Evolutionary conservation across 805 yeast species (phyloP), one percentile per base, ranked within the genome.

Genomic region (Pichia manshurica): DNA sequence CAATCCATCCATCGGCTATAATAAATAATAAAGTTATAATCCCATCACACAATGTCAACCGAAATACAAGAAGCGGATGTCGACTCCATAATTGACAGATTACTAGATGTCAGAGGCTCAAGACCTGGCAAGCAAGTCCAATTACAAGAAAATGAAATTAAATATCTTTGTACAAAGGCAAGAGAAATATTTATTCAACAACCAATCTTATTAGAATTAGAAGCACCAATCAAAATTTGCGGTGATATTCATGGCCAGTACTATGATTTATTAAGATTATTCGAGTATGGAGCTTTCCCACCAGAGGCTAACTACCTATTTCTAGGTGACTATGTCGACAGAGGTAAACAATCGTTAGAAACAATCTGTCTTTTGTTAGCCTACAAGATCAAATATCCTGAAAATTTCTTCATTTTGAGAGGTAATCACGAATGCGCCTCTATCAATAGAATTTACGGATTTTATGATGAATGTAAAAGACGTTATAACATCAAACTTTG

Each of bases 231-330:
- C 62, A 90, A 89, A 69, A 85, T 85, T 50, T 89, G 96, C 72
- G 99, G 99, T 69, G 99, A 91, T 68, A 93, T 91, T 62, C 99
- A 91, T 68, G 99, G 99, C 49, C 99, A 91, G 71, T 91, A 93
- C 70, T 91, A 91, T 65, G 99, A 91, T 69, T 79, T 91, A 60
- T 77, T 91, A 66, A 84, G 99, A 69, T 78, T 91, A 60, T 91
- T 91, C 62, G 98, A 93, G 73, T 91, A 91, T 64, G 98, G 99
- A 60, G 99, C 98, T 2, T 91, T 93, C 76, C 99, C 99, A 1
- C 99, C 99, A 12, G 98, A 93, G 68, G 95, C 98, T 17, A 91
- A 91, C 73, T 91, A 91, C 72, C 74, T 91, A 60, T 91, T 91
- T 65, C 71, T 91, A 51, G 99, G 99, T 56, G 99, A 91, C 75